Evolutionary conservation across 352 stramenopile species (phyloP).

Genomic region (Aphanomyces invadans): DNA sequence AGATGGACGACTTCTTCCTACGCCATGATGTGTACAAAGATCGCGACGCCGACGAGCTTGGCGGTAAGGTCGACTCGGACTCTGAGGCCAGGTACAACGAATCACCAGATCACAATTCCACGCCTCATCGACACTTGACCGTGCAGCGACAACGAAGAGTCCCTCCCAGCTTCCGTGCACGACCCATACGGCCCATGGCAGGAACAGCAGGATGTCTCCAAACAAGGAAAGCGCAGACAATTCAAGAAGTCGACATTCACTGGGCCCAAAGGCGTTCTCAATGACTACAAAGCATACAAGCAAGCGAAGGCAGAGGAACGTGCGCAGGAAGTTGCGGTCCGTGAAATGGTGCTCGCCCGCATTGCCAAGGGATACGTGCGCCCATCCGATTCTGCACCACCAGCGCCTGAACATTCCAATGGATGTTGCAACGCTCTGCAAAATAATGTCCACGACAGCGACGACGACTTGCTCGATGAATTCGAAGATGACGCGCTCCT

Average conservation of each 20-base stretch:
- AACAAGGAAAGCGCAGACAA: conserved; percentile 30
- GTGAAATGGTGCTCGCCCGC: conserved; percentile 40
- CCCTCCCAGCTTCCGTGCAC: conserved; percentile 53
- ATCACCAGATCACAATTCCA: background rate
- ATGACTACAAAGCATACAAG: conserved; percentile 78
- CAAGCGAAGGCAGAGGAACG: conserved; percentile 47
- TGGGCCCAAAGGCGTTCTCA: conserved; percentile 72
- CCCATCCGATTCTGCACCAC: too few relatives aligned
- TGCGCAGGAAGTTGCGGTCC: conserved; percentile 36
- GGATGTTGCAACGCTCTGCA: too few relatives aligned
- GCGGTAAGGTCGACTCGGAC: conserved; percentile 47
- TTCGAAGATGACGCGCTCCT: conserved; percentile 52
- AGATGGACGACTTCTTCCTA: conserved; percentile 80
- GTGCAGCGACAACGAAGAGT: conserved; percentile 45
- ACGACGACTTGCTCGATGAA: conserved; percentile 35
- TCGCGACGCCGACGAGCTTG: conserved; percentile 58
- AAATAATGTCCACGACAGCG: conserved; percentile 23
- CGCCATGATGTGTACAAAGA: conserved; percentile 68
- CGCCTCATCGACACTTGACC: conserved; percentile 3
- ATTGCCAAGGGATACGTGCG: conserved; percentile 59
- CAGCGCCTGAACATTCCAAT: too few relatives aligned
- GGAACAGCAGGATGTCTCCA: conserved; percentile 32
- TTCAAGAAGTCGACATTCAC: conserved; percentile 60
- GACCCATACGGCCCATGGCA: conserved; percentile 65
- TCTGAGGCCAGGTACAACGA: conserved; percentile 52